Evolutionary conservation across 2,329 filamentous ascomycete species (phyloP).

Genomic region (Hypoxylon sp.): DNA sequence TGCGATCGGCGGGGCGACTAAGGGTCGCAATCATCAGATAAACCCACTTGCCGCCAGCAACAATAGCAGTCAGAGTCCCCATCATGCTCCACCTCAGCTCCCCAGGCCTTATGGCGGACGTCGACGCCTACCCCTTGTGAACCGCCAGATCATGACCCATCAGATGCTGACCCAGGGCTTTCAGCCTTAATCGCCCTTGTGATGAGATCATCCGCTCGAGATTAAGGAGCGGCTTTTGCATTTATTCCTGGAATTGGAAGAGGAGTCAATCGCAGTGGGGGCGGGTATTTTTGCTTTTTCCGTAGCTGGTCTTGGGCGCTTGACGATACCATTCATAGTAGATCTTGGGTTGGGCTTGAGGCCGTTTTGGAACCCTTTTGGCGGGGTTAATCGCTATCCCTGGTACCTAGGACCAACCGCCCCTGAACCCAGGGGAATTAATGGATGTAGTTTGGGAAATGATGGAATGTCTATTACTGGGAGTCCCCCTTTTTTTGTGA

Average conservation of each 20-base stretch:
- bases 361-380: conserved; percentile 24
- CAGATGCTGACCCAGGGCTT: conserved; percentile 52
- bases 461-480: conserved; percentile 15
- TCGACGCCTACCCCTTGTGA: conserved; percentile 49
- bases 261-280: background rate
- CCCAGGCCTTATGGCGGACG: conserved; percentile 46
- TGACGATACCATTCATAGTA: conserved; percentile 19
- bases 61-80: conserved; percentile 20
- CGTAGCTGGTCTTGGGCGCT: background rate
- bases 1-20: conserved; percentile 35
- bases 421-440: background rate
- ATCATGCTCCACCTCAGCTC: conserved; percentile 31
- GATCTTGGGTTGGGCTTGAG: conserved; percentile 23
- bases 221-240: conserved; percentile 4
- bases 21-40: conserved; percentile 17
- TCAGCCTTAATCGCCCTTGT: conserved; percentile 39
- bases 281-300: background rate
- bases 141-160: conserved; percentile 51
- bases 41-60: conserved; percentile 13
- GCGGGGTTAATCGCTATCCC: conserved; percentile 6
- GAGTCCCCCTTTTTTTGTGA: conserved; percentile 7
- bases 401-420: background rate
- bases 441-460: conserved; percentile 12
- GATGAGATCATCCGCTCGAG: background rate
- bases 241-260: conserved; percentile 25